Evolutionary conservation across 1,284 basidiomycete species (phyloP).

Genomic region (Moniliella sp.): DNA sequence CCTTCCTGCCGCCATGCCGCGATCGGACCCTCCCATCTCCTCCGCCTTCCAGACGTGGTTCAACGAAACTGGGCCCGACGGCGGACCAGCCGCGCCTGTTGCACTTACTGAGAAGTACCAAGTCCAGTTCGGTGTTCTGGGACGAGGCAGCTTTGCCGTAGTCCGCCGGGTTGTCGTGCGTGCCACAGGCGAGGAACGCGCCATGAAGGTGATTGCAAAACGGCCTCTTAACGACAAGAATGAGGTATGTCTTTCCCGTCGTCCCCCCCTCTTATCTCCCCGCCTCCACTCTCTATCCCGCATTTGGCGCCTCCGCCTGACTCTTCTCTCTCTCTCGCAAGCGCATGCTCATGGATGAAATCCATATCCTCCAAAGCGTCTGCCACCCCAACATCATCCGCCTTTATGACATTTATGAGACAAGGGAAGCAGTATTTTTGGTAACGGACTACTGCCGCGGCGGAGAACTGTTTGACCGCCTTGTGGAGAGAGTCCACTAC

Average conservation of each 20-base stretch:
- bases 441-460: constrained; percentile 29
- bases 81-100: no score
- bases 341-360: constrained; percentile 10
- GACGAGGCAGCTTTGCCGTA: constrained; percentile 28
- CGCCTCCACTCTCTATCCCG: no score
- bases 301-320: no score
- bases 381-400: constrained; percentile 25
- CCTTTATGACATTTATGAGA: constrained; percentile 30
- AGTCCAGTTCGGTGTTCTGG: constrained; percentile 12
- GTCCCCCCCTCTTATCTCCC: no score
- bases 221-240: constrained; percentile 24
- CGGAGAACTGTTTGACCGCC: constrained; percentile 29
- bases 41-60: no score
- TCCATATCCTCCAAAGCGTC: constrained; percentile 22
- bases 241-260: no score
- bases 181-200: constrained; percentile 15
- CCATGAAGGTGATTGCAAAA: constrained; percentile 31
- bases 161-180: constrained; percentile 17
- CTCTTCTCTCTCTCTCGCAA: no score
- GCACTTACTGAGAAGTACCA: constrained; percentile 25
- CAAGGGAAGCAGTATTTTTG: constrained; percentile 30
- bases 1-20: no score
- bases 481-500: constrained; percentile 24
- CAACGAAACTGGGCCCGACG: no score
- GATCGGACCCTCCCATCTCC: no score